phyloP scores from a whole-genome alignment of 2,329 filamentous ascomycete genomes.

The Scorias spongiosa region DNA sequence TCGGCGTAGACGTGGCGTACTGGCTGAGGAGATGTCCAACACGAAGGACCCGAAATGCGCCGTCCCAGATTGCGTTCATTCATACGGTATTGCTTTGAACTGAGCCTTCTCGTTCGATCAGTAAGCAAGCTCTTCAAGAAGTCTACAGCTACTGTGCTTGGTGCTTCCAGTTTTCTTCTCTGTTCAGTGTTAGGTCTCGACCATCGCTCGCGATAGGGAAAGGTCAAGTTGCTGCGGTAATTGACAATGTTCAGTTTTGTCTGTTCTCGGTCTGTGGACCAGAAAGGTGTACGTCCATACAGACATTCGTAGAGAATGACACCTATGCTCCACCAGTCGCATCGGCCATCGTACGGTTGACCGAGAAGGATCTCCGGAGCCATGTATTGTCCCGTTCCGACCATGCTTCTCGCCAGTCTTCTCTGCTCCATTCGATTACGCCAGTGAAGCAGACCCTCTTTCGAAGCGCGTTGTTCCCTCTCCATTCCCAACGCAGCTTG shows the following conservation, averaged over 20 bases:
- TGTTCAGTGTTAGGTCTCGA: constrained; percentile 34
- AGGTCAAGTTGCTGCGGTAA: constrained; percentile 53
- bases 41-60: constrained; percentile 37
- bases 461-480: constrained; percentile 9
- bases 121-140: constrained; percentile 58
- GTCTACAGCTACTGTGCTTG: constrained; percentile 60
- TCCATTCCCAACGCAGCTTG: neutral
- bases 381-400: constrained; percentile 97
- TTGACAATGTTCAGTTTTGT: constrained; percentile 77
- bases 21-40: constrained; percentile 19
- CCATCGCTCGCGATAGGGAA: constrained; percentile 44
- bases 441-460: constrained; percentile 25
- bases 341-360: constrained; percentile 74
- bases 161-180: constrained; percentile 26
- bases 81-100: constrained; percentile 55
- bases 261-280: constrained; percentile 62
- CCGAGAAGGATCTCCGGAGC: constrained; percentile 82
- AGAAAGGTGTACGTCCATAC: constrained; percentile 82
- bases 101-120: constrained; percentile 60
- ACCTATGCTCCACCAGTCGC: constrained; percentile 94
- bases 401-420: constrained; percentile 65
- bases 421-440: constrained; percentile 40
- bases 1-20: constrained; percentile 53
- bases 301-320: constrained; percentile 91
- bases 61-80: constrained; percentile 36